A percentile compares a stretch with the other conserved stretches of the same genome.
These are phyloP conservation scores for Seminavis robusta DNA, from an alignment of 108 stramenopile species.

Conservation along the genomic window DNA sequence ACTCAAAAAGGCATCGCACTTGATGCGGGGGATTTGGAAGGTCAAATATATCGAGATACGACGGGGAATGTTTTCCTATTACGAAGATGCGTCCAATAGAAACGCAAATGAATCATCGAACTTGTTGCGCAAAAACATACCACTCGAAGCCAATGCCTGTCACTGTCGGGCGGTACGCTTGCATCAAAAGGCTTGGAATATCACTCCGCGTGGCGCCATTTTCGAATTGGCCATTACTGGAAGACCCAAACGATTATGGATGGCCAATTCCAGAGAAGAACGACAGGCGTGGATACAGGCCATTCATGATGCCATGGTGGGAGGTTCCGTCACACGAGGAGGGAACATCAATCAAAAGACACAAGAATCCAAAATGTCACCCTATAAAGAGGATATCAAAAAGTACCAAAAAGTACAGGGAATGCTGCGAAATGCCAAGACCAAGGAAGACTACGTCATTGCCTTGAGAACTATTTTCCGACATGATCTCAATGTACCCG, in stretches of 20 bases:
- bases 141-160: constrained; percentile 45
- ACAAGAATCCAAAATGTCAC: constrained; percentile 43
- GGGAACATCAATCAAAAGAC: constrained; percentile 37
- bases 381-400: constrained; percentile 55
- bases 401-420: constrained; percentile 51
- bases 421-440: constrained; percentile 35
- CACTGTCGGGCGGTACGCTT: constrained; percentile 71
- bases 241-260: constrained; percentile 62
- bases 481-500: constrained; percentile 56
- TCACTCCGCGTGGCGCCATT: constrained; percentile 42
- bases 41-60: constrained; percentile 77
- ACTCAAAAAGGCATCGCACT: constrained; percentile 71
- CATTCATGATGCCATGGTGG: constrained; percentile 77
- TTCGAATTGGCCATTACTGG: constrained; percentile 41
- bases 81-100: constrained; percentile 39
- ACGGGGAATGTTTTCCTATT: constrained; percentile 73
- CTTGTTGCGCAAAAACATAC: constrained; percentile 62
- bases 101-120: constrained; percentile 20
- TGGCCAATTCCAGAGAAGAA: constrained; percentile 68
- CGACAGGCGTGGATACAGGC: constrained; percentile 73
- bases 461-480: constrained; percentile 29
- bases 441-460: constrained; percentile 55
- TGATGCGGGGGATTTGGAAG: constrained; percentile 77
- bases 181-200: constrained; percentile 41
- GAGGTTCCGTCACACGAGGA: constrained; percentile 64